A percentile compares a stretch with the other conserved stretches of the same genome.
These are phyloP conservation scores for Phyllosticta citribraziliensis DNA, from an alignment of 2,329 filamentous ascomycete genomes.

Conservation along the genomic window DNA sequence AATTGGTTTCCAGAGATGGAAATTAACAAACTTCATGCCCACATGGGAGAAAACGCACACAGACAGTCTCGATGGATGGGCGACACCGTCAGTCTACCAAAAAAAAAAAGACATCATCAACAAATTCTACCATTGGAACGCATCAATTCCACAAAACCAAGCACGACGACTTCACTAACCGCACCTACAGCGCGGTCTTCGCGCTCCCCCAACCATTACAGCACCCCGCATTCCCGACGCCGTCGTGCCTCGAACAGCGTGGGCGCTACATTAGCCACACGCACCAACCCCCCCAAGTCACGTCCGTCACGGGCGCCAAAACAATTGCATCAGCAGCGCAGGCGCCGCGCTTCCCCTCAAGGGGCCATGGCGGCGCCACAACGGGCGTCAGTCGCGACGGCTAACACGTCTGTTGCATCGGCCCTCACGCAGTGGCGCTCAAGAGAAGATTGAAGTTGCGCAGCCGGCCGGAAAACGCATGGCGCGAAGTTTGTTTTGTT, in stretches of 20 bases:
- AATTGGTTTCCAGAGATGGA: too few relatives aligned
- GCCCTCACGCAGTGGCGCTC: background rate
- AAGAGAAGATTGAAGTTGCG: background rate
- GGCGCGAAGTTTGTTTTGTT: background rate
- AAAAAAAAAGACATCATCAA: too few relatives aligned
- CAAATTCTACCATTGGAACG: too few relatives aligned
- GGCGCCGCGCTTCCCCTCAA: background rate
- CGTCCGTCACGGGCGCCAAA: background rate
- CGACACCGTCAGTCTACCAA: too few relatives aligned
- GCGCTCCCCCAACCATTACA: background rate
- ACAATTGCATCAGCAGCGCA: background rate
- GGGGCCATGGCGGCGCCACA: background rate
- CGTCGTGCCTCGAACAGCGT: background rate
- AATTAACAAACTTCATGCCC: too few relatives aligned
- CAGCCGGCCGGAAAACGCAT: background rate
- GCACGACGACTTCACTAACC: too few relatives aligned
- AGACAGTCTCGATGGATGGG: too few relatives aligned
- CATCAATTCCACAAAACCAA: too few relatives aligned
- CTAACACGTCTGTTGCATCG: background rate
- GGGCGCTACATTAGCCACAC: background rate
- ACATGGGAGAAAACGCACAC: too few relatives aligned
- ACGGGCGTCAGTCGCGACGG: background rate
- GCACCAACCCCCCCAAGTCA: background rate
- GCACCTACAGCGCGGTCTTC: too few relatives aligned
- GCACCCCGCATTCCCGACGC: background rate